Percentiles rank a stretch among this genome's conserved stretches.
These are phyloP conservation scores for Talaromyces marneffei DNA, from an alignment of 2,329 filamentous ascomycete species.

Conservation along the genomic window DNA sequence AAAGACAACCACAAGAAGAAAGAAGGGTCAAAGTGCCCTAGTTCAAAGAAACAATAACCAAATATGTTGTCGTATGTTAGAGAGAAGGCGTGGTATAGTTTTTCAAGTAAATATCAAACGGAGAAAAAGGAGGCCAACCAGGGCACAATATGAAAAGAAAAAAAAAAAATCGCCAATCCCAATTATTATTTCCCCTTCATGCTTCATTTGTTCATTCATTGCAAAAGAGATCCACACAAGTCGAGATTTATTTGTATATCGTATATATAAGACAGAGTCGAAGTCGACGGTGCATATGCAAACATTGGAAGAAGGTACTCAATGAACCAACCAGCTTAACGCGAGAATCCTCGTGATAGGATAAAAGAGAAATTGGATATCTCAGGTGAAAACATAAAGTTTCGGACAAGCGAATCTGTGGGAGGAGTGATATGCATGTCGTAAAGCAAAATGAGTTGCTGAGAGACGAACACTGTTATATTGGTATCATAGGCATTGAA, in stretches of 20 bases:
- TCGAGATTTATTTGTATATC: not conserved
- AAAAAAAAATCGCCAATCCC: slow-evolving; percentile 1
- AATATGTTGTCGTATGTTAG: not conserved
- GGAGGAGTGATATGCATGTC: not conserved
- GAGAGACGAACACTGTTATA: not conserved
- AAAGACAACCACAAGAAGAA: slow-evolving; percentile 7
- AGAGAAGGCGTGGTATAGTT: slow-evolving; percentile 6
- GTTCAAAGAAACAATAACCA: not conserved
- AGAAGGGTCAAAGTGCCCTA: slow-evolving; percentile 9
- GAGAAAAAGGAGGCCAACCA: slow-evolving; percentile 4
- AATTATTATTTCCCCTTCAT: slow-evolving; percentile 10
- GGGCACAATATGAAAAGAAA: not conserved
- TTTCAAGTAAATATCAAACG: not conserved
- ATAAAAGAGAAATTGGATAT: not conserved
- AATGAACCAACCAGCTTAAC: not conserved
- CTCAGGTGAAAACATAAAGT: not conserved
- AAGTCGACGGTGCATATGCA: not conserved
- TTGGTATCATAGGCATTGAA: not conserved
- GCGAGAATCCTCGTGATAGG: not conserved
- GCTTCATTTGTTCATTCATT: slow-evolving; percentile 7
- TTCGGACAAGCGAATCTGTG: not conserved
- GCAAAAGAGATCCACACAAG: not conserved
- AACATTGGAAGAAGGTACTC: not conserved
- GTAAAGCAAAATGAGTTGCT: not conserved
- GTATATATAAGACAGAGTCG: not conserved